phyloP scores from a whole-genome alignment of 345 rosid genomes.

The Eucalyptus globulus region DNA sequence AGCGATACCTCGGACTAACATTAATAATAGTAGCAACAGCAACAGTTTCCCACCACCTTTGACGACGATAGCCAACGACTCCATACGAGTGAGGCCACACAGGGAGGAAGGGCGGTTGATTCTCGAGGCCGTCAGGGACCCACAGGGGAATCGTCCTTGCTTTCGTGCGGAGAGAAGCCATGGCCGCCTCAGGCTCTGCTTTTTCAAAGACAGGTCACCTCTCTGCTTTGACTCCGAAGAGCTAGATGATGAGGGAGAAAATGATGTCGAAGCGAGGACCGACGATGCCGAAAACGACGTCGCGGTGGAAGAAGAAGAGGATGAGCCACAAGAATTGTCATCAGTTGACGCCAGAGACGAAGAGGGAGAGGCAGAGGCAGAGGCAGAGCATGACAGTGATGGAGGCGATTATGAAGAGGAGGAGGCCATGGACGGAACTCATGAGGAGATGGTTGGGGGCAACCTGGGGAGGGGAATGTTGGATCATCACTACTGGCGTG shows the following conservation, averaged over 20 bases:
- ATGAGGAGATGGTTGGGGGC: background rate
- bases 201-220: conserved; percentile 19
- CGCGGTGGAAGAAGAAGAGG: background rate
- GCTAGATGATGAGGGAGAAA: background rate
- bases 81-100: conserved; percentile 47
- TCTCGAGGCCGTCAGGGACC: conserved; percentile 34
- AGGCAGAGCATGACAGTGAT: background rate
- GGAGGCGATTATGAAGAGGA: background rate
- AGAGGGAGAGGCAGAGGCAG: background rate
- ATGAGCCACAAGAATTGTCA: background rate
- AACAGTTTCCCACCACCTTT: conserved; percentile 71
- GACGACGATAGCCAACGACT: conserved; percentile 53
- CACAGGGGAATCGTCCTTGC: conserved; percentile 3
- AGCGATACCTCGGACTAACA: background rate
- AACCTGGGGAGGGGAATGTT: background rate
- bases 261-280: background rate
- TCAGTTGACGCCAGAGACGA: background rate
- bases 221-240: background rate
- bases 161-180: conserved; percentile 59
- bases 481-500: background rate
- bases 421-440: background rate
- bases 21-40: background rate
- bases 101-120: conserved; percentile 71
- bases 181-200: conserved; percentile 66
- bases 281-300: background rate